Base-by-base conservation (phyloP, 1,284 basidiomycete species). In the Bjerkandera adusta region DNA sequence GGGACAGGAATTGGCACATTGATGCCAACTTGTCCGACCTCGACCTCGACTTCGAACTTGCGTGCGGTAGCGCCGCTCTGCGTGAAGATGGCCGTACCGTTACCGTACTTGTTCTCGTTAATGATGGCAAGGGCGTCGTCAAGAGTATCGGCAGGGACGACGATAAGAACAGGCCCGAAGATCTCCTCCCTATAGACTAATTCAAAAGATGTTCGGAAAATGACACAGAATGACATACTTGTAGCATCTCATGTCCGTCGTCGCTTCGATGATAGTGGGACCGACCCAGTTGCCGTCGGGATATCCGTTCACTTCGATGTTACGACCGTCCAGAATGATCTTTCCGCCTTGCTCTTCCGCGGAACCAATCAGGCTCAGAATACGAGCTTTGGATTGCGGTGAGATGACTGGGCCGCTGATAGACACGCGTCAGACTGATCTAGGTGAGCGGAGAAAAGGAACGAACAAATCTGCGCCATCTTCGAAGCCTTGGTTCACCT, bases 71-170 rank as follows among this genome's bases (percentile, higher is more conserved):
- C 89, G n/a, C 96, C 96, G 39, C 89, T 92, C 69, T 95, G 91
- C 25, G 96, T 99, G 67, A 97, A 98, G 63, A 97, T 93, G 18
- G 93, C 90, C n/a, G 93, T 83, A 24, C 95, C 96, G 64, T 98
- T 98, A 2, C 95, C 91, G 63, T 91, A 97, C 61, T 71, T 77
- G 71, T 97, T 97, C 46, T 73, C 69, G 69, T 97, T 97, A 70
- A 97, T 85, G 54, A 97, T 83, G 29, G 83, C 81, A 51, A 97
- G 77, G 16, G 94, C 96, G 56, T 97, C 92, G 56, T 98, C 94
- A 37, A 99, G 73, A 1, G 86, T 92, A 45, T 93, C 83, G 5
- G 88, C 91, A 45, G 81, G 75, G 55, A 98, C 65, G 43, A 97
- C 76, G 18, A 87, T 74, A 33, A 99, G 76, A 0, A 88, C 95